phyloP scores from a whole-genome alignment of 1,284 basidiomycete species.

The Fomitopsis betulina region DNA sequence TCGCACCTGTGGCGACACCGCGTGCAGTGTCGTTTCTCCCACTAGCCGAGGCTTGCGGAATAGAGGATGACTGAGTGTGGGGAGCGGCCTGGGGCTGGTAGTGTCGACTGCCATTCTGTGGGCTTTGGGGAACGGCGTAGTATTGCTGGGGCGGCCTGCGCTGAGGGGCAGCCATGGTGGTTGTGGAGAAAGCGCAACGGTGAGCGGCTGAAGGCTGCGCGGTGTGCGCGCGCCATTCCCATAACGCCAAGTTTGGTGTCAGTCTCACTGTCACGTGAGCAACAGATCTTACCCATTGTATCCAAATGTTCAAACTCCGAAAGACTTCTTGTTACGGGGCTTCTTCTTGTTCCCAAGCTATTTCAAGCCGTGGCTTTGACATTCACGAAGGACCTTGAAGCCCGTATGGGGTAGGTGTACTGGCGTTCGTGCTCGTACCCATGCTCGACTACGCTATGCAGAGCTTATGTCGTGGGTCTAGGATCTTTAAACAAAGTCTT shows the following conservation, averaged over 20 bases:
- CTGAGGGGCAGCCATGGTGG: slow-evolving; percentile 32
- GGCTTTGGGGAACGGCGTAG: slow-evolving; percentile 48
- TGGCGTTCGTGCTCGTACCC: too few species aligned
- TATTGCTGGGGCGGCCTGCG: slow-evolving; percentile 37
- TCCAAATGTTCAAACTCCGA: neutral
- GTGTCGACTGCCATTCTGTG: slow-evolving; percentile 23
- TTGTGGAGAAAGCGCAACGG: slow-evolving; percentile 6
- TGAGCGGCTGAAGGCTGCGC: slow-evolving; percentile 1
- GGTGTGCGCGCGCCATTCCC: neutral
- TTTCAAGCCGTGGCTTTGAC: neutral
- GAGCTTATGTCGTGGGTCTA: too few species aligned
- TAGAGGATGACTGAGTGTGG: slow-evolving; percentile 11
- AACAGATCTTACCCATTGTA: neutral
- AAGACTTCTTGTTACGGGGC: neutral
- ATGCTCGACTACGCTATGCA: too few species aligned
- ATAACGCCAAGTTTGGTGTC: neutral
- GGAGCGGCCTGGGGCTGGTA: slow-evolving; percentile 13
- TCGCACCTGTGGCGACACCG: slow-evolving; percentile 67
- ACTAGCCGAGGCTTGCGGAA: slow-evolving; percentile 14
- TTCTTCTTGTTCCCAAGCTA: neutral
- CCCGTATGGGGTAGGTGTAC: too few species aligned
- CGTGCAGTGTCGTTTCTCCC: slow-evolving; percentile 55
- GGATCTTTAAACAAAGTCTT: too few species aligned
- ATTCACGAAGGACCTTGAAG: neutral
- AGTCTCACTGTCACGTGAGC: neutral